Evolutionary conservation across 176 grass and related monocot genomes (phyloP).

Genomic region (Themeda triandra): DNA sequence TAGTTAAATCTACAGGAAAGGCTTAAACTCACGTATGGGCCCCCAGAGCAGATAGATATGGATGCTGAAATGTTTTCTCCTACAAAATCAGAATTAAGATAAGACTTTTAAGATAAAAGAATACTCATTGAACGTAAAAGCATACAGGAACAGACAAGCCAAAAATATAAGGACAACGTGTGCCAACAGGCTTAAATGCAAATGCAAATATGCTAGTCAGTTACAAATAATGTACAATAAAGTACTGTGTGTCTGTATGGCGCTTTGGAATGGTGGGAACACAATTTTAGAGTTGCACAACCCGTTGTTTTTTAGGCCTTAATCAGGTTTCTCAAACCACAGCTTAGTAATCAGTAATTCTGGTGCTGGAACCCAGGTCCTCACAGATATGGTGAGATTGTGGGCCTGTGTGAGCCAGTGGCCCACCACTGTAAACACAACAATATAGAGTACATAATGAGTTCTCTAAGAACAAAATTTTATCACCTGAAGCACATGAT

Average conservation of each 20-base stretch:
- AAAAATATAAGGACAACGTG: not conserved
- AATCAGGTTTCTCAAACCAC: not conserved
- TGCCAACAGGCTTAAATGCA: not conserved
- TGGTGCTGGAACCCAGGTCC: not conserved
- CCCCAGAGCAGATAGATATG: conserved; percentile 83
- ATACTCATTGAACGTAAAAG: not conserved
- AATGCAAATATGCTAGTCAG: not conserved
- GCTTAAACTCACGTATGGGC: conserved; percentile 82
- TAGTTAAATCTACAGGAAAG: conserved; percentile 17
- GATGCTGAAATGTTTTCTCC: conserved; percentile 96
- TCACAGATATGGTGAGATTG: not conserved
- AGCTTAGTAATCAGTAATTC: not conserved
- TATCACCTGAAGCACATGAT: too few species aligned
- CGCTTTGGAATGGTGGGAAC: not conserved
- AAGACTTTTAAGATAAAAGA: not conserved
- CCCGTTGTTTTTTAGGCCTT: not conserved
- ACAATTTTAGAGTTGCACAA: not conserved
- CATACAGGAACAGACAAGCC: not conserved
- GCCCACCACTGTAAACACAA: not conserved
- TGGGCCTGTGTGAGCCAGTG: not conserved
- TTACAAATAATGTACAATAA: not conserved
- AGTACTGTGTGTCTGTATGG: not conserved
- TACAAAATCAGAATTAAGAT: conserved; percentile 34
- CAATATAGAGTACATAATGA: too few species aligned
- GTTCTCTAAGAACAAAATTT: too few species aligned